Evolutionary conservation across 768 basidiomycete species (phyloP).

Genomic region (Boletus huronensis): DNA sequence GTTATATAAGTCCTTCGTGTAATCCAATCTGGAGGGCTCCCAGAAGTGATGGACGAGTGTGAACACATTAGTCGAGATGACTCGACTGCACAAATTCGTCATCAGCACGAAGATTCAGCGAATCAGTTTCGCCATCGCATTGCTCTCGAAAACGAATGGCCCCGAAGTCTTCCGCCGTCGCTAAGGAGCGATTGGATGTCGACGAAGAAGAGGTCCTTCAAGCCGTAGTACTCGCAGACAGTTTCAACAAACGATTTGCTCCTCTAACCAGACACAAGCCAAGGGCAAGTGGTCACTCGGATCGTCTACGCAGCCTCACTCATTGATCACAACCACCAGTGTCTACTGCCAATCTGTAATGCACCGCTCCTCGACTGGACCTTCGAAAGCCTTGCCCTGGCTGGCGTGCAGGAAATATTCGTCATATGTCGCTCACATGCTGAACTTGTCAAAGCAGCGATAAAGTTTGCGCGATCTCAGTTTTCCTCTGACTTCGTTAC

Average conservation of each 20-base stretch:
- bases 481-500: conserved; percentile 10
- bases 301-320: conserved; percentile 13
- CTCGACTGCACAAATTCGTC: conserved; percentile 15
- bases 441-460: conserved; percentile 78
- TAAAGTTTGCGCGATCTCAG: conserved; percentile 54
- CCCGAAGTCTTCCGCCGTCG: conserved; percentile 49
- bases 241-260: conserved; percentile 90
- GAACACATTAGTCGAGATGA: conserved; percentile 9
- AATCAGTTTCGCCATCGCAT: not conserved
- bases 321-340: conserved; percentile 44
- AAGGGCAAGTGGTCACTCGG: conserved; percentile 51
- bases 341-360: conserved; percentile 91
- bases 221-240: conserved; percentile 94
- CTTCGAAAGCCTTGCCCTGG: conserved; percentile 89
- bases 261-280: conserved; percentile 88
- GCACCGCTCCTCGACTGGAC: conserved; percentile 94
- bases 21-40: conserved; percentile 25
- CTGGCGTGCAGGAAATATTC: conserved; percentile 94
- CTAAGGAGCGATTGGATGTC: conserved; percentile 62
- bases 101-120: not conserved
- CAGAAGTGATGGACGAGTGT: not conserved
- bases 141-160: conserved; percentile 45
- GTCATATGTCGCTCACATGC: conserved; percentile 92
- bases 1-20: conserved; percentile 33
- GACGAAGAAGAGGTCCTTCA: conserved; percentile 87